A percentile compares a stretch with the other conserved stretches of the same genome.
Evolutionary conservation across 306 rosid genomes (phyloP).

Genomic region (Gynostemma pentaphyllum): DNA sequence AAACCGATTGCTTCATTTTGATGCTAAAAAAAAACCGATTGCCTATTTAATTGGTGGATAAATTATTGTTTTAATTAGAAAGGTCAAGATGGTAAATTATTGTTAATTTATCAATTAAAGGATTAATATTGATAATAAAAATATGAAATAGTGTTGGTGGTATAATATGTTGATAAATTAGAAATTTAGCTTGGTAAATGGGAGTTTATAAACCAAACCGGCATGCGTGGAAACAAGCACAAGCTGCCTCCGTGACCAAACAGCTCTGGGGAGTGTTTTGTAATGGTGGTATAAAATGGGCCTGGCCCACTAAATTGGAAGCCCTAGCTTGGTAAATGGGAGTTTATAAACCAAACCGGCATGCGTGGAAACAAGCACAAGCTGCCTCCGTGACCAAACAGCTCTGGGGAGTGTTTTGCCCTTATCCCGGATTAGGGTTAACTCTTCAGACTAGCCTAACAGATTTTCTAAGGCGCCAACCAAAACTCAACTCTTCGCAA

Average conservation of each 20-base stretch:
- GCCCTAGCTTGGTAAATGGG: background rate
- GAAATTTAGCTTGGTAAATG: background rate
- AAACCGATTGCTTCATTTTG: too few species aligned
- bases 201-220: background rate
- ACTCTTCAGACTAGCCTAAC: slow-evolving; percentile 20
- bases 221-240: background rate
- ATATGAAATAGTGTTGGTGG: too few species aligned
- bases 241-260: slow-evolving; percentile 28
- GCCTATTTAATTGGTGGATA: too few species aligned
- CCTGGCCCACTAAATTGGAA: slow-evolving; percentile 4
- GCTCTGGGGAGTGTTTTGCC: slow-evolving; percentile 9
- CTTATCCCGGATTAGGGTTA: slow-evolving; percentile 65
- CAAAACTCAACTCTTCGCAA: slow-evolving; percentile 17
- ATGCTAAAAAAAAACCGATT: too few species aligned
- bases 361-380: slow-evolving; percentile 3
- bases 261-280: slow-evolving; percentile 12
- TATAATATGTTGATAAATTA: background rate
- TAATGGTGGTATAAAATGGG: background rate
- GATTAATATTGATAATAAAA: too few species aligned
- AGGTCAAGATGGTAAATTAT: too few species aligned
- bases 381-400: slow-evolving; percentile 32
- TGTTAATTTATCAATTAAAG: too few species aligned
- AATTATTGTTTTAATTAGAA: too few species aligned
- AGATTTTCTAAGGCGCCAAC: slow-evolving; percentile 28
- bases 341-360: background rate